phyloP scores from a whole-genome alignment of 805 yeast species.

The Groenewaldozyma salmanticensis region DNA sequence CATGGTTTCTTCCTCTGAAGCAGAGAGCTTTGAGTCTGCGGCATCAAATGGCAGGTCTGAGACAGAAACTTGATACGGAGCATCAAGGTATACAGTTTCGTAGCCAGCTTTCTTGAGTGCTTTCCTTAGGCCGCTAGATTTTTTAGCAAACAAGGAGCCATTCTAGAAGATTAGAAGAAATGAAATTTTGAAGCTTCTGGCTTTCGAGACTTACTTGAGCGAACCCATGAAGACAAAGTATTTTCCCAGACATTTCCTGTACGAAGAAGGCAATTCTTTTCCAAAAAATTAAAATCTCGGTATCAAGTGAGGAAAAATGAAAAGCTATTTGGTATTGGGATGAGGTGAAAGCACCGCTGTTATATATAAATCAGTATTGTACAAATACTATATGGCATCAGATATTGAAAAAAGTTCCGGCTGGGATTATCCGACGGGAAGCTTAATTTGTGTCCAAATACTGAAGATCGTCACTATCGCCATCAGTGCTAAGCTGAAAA shows the following conservation, averaged over 20 bases:
- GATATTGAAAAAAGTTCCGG: no score
- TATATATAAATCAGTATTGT: no score
- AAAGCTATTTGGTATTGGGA: no score
- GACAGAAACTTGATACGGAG: slow-evolving; percentile 55
- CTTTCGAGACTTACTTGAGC: slow-evolving; percentile 23
- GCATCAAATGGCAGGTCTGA: slow-evolving; percentile 64
- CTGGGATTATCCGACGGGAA: no score
- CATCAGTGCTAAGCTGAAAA: no score
- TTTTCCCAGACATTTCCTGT: slow-evolving; percentile 28
- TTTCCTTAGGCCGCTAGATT: slow-evolving; percentile 83
- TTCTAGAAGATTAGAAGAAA: slow-evolving; percentile 37
- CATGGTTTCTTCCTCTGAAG: slow-evolving; percentile 38
- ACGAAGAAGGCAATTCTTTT: no score
- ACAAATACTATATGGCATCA: no score
- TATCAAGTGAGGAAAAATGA: no score
- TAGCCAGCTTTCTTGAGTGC: slow-evolving; percentile 54
- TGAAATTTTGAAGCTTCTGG: background rate
- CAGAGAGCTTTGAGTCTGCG: slow-evolving; percentile 11
- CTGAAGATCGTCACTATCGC: no score
- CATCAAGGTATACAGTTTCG: slow-evolving; percentile 70
- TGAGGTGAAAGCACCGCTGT: no score
- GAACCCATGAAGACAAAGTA: slow-evolving; percentile 87
- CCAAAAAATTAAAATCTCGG: no score
- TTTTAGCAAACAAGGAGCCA: slow-evolving; percentile 73
- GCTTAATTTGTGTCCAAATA: no score